Base-by-base conservation (phyloP, 2,329 filamentous ascomycete species). In the Trichoderma lentiforme region DNA sequence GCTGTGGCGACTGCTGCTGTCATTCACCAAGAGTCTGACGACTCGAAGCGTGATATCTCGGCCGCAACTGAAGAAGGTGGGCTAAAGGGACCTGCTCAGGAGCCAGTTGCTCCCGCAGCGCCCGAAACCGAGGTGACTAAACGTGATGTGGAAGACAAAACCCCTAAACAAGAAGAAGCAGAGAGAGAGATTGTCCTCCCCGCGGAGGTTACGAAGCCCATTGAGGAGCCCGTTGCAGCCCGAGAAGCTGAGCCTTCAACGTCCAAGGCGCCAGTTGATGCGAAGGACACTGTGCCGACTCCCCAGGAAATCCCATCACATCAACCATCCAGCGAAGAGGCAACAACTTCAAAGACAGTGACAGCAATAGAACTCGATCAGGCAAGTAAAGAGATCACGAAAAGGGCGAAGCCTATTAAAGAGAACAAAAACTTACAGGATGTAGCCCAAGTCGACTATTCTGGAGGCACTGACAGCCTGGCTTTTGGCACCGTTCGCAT, bases 361-460 rank as follows among this genome's bases (percentile, higher is more conserved):
- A 57, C 53, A 57, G 36, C 62, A 28, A 53, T 63, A 58, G 61
- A 69, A 51, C 56, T 66, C 70, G 72, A 71, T 43, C 72, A 73
- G 72, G 72, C 72, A 73, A 73, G 72, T 73, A 70, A 61, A 72
- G 72, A 73, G 68, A 73, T 71, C 68, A 71, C 43, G 57, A 67
- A 62, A 67, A 14, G 62, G 72, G 69, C 70, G 63, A 43, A 69
- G 58, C 70, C 70, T 57, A 51, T 72, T 72, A 9, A 72, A 39
- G 43, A 66, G 63, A 71, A 64, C 62, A 67, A 47, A 73, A 64
- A 68, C 72, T 73, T 73, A 73, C 72, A 73, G 39, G 57, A 67
- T 68, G 72, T 71, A 73, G 72, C 72, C 68, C 62, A 71, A 67
- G 30, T 58, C 69, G 30, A 71, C 24, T 53, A 30, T 73, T 67